A percentile compares a stretch with the other conserved stretches of the same genome.
phyloP scores from a whole-genome alignment of 83 land plant species.

The Larix sibirica region DNA sequence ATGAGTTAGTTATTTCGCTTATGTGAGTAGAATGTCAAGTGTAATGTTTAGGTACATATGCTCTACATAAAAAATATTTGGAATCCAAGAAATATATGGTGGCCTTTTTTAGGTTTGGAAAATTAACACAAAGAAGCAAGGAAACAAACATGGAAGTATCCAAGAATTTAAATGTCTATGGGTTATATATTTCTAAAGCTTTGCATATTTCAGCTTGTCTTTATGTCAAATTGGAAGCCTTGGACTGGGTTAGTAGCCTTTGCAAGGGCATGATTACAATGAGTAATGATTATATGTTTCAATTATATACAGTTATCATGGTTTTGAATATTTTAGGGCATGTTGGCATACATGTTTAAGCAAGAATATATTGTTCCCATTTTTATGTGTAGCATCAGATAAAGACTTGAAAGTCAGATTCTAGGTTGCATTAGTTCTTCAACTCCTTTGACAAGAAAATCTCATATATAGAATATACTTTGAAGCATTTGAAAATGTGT shows the following conservation, averaged over 20 bases:
- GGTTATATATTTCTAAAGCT: conserved; percentile 43
- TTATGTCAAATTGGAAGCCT: conserved; percentile 66
- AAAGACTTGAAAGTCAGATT: conserved; percentile 76
- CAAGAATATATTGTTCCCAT: conserved; percentile 37
- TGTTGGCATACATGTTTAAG: conserved; percentile 19
- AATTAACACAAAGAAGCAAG: conserved; percentile 7
- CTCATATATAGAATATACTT: conserved; percentile 55
- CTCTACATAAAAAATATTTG: no score
- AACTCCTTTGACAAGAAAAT: conserved; percentile 61
- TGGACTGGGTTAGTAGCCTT: conserved; percentile 60
- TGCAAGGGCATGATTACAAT: conserved; percentile 28
- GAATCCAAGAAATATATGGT: no score
- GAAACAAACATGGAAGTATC: not conserved
- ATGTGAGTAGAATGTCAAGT: no score
- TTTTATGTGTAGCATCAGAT: conserved; percentile 76
- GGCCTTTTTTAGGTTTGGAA: no score
- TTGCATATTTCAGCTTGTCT: conserved; percentile 58
- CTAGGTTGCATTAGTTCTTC: conserved; percentile 59
- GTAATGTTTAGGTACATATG: no score
- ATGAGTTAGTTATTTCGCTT: no score
- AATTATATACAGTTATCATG: not conserved
- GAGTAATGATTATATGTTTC: conserved; percentile 13
- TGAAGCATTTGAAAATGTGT: conserved; percentile 50
- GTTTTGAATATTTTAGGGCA: conserved; percentile 14
- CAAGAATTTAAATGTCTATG: conserved; percentile 28